A percentile compares a stretch with the other conserved stretches of the same genome.
phyloP scores from a whole-genome alignment of 129 eudicot species.

The Chrysanthemum makinoi region DNA sequence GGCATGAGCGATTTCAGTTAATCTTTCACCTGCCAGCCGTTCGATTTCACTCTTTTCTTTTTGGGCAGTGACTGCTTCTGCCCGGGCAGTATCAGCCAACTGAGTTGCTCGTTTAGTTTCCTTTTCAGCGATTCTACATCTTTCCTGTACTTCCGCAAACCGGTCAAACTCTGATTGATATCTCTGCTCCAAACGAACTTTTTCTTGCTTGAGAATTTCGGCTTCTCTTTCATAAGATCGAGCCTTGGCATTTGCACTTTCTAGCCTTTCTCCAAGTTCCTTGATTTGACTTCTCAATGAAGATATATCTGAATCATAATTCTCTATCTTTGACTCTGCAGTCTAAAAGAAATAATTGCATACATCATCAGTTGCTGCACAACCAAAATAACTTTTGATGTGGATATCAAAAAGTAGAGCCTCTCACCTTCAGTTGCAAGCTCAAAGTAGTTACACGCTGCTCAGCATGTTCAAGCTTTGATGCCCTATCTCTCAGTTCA shows the following conservation, averaged over 20 bases:
- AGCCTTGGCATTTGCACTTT: constrained; percentile 12
- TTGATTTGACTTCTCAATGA: constrained; percentile 1
- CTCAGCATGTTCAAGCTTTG: constrained; percentile 81
- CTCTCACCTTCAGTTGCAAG: constrained; percentile 85
- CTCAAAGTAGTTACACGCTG: constrained; percentile 72
- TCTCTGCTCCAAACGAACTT: constrained; percentile 44
- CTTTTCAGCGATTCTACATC: constrained; percentile 75
- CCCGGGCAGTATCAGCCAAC: constrained; percentile 85
- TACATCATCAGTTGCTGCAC: background rate
- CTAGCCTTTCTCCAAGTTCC: constrained; percentile 19
- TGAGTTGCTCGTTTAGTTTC: constrained; percentile 86
- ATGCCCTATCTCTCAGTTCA: constrained; percentile 64
- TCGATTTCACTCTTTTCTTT: constrained; percentile 66
- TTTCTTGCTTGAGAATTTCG: background rate
- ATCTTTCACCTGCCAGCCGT: constrained; percentile 62
- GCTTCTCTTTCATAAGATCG: constrained; percentile 17
- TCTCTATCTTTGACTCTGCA: constrained; percentile 34
- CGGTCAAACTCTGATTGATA: constrained; percentile 65
- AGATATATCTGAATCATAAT: background rate
- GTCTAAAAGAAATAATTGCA: constrained; percentile 27
- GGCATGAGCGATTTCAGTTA: constrained; percentile 70
- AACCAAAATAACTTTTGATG: background rate
- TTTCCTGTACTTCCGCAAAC: constrained; percentile 78
- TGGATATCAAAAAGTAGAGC: background rate
- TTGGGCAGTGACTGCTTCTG: constrained; percentile 83